Base-by-base conservation (phyloP, 2,329 filamentous ascomycete species). In the Exophiala xenobiotica region DNA sequence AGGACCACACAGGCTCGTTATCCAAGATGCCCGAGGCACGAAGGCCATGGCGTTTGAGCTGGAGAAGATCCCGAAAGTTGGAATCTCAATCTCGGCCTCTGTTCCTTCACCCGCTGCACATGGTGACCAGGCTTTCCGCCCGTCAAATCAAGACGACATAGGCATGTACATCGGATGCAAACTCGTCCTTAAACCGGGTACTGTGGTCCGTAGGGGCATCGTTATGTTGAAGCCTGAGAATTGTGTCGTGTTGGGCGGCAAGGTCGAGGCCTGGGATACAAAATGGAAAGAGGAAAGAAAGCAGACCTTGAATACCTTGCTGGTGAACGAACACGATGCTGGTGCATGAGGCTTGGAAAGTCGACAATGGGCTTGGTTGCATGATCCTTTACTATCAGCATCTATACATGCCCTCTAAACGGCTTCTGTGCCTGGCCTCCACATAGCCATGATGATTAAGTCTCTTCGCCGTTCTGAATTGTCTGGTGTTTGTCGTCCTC, bases 221-320 rank as follows among this genome's bases (percentile, higher is more conserved):
- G 64, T 95, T n/a, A 71, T 97, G 68, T 74, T 99, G 16, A 85
- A 90, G 56, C 84, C 88, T 1, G 73, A 72, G 2, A 82, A 69
- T 50, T 85, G 83, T 47, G 77, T 80, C n/a, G 65, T 95, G 2
- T 70, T 96, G n/a, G 93, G 93, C 1, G 93, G 93, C 0, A 95
- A 88, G 71, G 79, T 97, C 38, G 90, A 96, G 48, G 75, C 74
- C 0, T 81, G 90, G 77, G 88, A 97, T 64, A 85, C 82, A 65
- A 77, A 77, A 6, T 97, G 92, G 92, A 77, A 78, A 40, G 81
- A 84, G 11, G 82, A 82, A 1, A 78, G 88, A 57, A 84, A 96
- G 67, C 78, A 77, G 42, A 79, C 81, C 57, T 68, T 97, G 53
- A 83, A 80, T 44, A 79, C 77, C 9, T 79, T 85, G 14, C 74